Base-by-base conservation (phyloP, 1,139 yeast genomes). In the Pichia sp. region DNA sequence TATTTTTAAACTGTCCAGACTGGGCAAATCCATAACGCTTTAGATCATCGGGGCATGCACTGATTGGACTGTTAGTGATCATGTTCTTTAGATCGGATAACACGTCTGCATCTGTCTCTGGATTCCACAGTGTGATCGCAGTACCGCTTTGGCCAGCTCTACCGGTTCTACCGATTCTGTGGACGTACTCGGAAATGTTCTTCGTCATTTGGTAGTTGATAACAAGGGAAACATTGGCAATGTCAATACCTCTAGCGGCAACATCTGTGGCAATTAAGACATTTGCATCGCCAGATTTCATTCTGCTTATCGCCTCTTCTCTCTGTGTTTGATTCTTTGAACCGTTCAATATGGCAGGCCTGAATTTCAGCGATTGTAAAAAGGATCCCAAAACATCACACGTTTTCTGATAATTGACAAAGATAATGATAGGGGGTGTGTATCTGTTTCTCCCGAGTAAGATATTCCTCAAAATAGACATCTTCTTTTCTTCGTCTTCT, bases 191-290 rank as follows among this genome's bases (percentile, higher is more conserved):
- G 53, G 90, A 96, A 43, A 89, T 78, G 38, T 74, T 73, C 50
- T 74, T 77, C 14, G 90, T 71, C 94, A 91, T 85, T 59, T 91
- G 96, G 61, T 76, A 90, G 64, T 93, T 93, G 15, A 91, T 67
- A 8, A 93, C 98, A 38, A 91, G 66, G 0, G 94, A 79, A 10
- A 93, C 96, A 58, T 87, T 78, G 0, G 93, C 85, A 17, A 93
- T 82, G 67, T 93, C 98, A 51, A 93, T 83, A 67, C 99, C 99
- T 70, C 99, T 81, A 5, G 97, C 96, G 2, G 98, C 98, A 45
- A 93, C 91, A 61, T 93, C 97, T 0, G 99, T 93, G 11, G 97
- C 97, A 30, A 93, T 84, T 42, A 93, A 70, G 11, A 88, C 71
- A 46, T 80, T 81, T 1, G 81, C 79, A 27, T 72, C 69, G 27